phyloP scores from a whole-genome alignment of 2,329 filamentous ascomycete genomes.

The Paracoccidioides lutzii region DNA sequence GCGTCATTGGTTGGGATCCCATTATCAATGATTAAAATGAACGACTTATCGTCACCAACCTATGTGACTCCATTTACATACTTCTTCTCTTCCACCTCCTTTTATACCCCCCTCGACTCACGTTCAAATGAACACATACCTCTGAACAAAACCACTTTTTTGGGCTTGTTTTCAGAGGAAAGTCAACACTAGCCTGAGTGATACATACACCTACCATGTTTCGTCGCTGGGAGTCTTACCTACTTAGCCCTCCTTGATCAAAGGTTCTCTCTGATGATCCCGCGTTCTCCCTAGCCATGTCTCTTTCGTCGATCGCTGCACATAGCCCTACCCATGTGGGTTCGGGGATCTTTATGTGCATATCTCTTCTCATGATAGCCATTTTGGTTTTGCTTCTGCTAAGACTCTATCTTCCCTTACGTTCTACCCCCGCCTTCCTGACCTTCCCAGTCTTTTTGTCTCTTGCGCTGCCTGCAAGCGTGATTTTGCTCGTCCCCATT shows the following conservation, averaged over 20 bases:
- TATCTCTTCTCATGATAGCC: constrained; percentile 62
- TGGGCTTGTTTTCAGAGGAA: background rate
- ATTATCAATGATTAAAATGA: background rate
- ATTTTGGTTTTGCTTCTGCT: constrained; percentile 69
- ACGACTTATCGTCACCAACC: background rate
- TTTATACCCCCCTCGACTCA: background rate
- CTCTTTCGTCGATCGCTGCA: constrained; percentile 10
- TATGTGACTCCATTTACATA: background rate
- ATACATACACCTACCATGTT: background rate
- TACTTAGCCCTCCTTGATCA: background rate
- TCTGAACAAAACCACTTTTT: background rate
- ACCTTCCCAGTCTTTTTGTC: constrained; percentile 89
- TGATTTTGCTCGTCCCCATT: constrained; percentile 85
- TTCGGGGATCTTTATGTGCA: constrained; percentile 64
- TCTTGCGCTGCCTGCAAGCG: constrained; percentile 81
- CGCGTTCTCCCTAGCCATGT: constrained; percentile 8
- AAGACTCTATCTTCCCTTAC: constrained; percentile 79
- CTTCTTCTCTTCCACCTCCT: no score
- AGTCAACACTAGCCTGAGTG: no score
- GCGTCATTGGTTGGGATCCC: background rate
- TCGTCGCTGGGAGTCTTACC: background rate
- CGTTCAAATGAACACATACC: background rate
- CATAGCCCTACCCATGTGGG: constrained; percentile 46
- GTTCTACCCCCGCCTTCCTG: constrained; percentile 80
- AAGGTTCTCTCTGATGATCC: background rate